Evolutionary conservation across 371 early-diverging fungal genomes (phyloP).

Genomic region (Lichtheimia ramosa): DNA sequence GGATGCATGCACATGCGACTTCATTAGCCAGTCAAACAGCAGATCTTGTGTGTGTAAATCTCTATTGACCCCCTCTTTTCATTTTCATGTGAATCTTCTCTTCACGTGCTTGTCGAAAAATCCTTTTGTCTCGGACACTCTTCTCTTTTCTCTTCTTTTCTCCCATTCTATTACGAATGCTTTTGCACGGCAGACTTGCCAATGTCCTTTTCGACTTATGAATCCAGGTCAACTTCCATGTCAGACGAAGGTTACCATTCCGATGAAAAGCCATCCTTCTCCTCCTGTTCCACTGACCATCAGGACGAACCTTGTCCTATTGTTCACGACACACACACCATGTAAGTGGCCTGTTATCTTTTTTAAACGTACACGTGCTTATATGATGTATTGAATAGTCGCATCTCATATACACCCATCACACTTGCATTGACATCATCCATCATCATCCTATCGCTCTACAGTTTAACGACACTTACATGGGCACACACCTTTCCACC

Average conservation of each 20-base stretch:
- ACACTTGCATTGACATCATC: constrained; percentile 45
- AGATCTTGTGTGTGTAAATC: too few relatives aligned
- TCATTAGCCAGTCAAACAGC: too few relatives aligned
- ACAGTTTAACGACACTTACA: constrained; percentile 39
- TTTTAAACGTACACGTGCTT: neutral
- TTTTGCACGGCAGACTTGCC: neutral
- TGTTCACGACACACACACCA: constrained; percentile 40
- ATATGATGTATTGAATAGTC: constrained; percentile 19
- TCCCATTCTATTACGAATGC: constrained; percentile 15
- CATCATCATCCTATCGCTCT: constrained; percentile 39
- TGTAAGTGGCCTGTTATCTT: constrained; percentile 21
- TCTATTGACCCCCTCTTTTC: too few relatives aligned
- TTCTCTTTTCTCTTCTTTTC: constrained; percentile 9
- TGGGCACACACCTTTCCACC: constrained; percentile 55
- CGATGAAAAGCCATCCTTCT: constrained; percentile 34
- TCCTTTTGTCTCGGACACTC: neutral
- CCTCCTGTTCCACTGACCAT: constrained; percentile 7
- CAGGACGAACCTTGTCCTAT: constrained; percentile 36
- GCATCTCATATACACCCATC: constrained; percentile 34
- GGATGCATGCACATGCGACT: too few relatives aligned
- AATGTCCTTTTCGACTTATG: constrained; percentile 11
- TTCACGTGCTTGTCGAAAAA: constrained; percentile 5
- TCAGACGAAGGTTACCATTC: constrained; percentile 50
- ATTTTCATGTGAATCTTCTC: too few relatives aligned
- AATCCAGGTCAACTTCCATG: constrained; percentile 21